A percentile compares a stretch with the other conserved stretches of the same genome.
These are phyloP conservation scores for Corniculantispora saksenae DNA, from an alignment of 2,329 filamentous ascomycete species.

Conservation along the genomic window DNA sequence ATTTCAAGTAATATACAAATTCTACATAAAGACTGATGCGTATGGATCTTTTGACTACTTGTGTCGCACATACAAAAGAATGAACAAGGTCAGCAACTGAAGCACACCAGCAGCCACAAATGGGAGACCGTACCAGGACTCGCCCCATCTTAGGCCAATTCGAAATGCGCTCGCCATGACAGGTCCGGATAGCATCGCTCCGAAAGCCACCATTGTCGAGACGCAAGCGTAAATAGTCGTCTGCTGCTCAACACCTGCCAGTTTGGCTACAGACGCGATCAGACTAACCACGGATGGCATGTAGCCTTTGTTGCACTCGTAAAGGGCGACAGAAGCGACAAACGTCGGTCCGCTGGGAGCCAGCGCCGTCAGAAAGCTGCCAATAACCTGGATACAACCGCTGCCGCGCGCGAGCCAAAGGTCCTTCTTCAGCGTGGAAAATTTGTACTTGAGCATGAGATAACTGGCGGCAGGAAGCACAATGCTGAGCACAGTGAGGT, in stretches of 20 bases:
- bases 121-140: constrained; percentile 16
- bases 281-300: constrained; percentile 12
- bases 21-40: neutral
- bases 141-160: constrained; percentile 11
- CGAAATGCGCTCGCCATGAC: constrained; percentile 15
- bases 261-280: neutral
- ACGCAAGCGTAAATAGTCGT: constrained; percentile 10
- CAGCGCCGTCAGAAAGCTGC: constrained; percentile 16
- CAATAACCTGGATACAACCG: constrained; percentile 7
- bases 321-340: constrained; percentile 2
- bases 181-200: constrained; percentile 4
- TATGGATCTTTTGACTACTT: neutral
- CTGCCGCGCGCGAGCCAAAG: constrained; percentile 17
- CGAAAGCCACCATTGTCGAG: constrained; percentile 1
- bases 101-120: constrained; percentile 13
- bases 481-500: constrained; percentile 6
- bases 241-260: constrained; percentile 3
- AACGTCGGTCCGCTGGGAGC: constrained; percentile 3
- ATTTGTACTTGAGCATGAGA: neutral
- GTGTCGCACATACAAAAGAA: constrained; percentile 12
- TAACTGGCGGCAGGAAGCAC: constrained; percentile 14
- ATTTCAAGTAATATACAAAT: neutral
- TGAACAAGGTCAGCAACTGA: constrained; percentile 5
- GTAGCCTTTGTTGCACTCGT: constrained; percentile 12
- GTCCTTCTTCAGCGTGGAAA: constrained; percentile 13